Conservation (phyloP, 1,139 yeast species). For the Hansenula anomala region DNA sequence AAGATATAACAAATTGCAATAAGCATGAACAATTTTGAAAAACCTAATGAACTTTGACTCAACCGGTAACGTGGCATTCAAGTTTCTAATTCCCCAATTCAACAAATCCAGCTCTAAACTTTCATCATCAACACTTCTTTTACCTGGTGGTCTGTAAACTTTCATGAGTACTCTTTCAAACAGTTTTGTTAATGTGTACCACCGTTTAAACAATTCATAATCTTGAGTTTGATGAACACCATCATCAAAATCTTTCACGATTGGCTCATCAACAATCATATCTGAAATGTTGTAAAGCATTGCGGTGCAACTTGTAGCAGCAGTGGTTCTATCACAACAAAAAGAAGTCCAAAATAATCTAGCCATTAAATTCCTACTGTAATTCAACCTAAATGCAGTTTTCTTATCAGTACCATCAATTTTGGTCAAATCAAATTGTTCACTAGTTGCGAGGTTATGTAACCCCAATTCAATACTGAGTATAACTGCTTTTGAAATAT, state of each 20-base stretch:
- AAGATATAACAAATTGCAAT: constrained; percentile 6
- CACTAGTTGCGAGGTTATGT: constrained; percentile 3
- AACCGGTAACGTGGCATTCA: neutral
- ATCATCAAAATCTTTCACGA: constrained; percentile 4
- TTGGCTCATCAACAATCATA: constrained; percentile 6
- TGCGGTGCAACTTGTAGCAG: constrained; percentile 9
- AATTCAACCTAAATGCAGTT: constrained; percentile 2
- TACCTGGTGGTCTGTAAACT: constrained; percentile 10
- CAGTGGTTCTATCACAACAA: constrained; percentile 9
- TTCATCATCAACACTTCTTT: constrained; percentile 6
- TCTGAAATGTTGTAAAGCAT: constrained; percentile 7
- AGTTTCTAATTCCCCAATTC: constrained; percentile 4
- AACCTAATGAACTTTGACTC: constrained; percentile 1
- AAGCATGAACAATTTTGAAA: constrained; percentile 3
- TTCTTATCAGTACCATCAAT: neutral
- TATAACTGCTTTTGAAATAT: constrained; percentile 5
- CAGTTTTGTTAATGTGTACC: constrained; percentile 3
- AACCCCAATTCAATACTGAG: constrained; percentile 7
- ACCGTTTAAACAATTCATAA: constrained; percentile 6
- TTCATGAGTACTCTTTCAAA: constrained; percentile 7
- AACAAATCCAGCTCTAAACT: constrained; percentile 5
- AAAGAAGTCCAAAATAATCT: constrained; percentile 9
- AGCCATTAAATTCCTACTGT: constrained; percentile 4
- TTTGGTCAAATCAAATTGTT: constrained; percentile 2
- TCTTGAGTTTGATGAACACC: constrained; percentile 1